phyloP scores from a whole-genome alignment of 352 stramenopile genomes.

The Pythium sp. region DNA sequence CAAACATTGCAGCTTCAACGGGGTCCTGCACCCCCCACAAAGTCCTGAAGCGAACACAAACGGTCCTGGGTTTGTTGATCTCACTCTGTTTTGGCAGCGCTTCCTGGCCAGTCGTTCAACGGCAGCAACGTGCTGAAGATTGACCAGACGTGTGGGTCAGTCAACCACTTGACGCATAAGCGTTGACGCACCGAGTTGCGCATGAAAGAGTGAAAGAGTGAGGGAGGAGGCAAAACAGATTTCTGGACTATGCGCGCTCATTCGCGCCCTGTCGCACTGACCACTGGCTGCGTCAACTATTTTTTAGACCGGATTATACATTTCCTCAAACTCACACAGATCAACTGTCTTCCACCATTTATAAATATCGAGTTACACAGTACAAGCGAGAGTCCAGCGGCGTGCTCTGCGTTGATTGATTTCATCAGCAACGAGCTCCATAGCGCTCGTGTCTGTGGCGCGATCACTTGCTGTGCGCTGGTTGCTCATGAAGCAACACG shows the following conservation, averaged over 20 bases:
- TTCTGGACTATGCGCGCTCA: not conserved
- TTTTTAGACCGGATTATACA: not conserved
- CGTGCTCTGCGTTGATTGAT: too few species aligned
- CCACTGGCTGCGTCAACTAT: not conserved
- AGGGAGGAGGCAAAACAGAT: slow-evolving; percentile 7
- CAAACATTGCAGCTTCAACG: not conserved
- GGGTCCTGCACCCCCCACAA: not conserved
- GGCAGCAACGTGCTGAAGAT: not conserved
- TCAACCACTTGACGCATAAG: not conserved
- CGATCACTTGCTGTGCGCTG: not conserved
- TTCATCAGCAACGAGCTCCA: too few species aligned
- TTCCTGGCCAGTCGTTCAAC: slow-evolving; percentile 1
- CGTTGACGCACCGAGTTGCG: not conserved
- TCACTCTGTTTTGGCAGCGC: not conserved
- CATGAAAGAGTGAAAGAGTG: not conserved
- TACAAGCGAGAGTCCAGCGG: not conserved
- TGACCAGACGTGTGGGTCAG: not conserved
- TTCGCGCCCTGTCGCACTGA: not conserved
- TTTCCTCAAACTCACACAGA: not conserved
- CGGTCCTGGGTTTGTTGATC: not conserved
- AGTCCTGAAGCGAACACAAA: not conserved
- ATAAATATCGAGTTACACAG: not conserved
- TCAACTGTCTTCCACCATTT: not conserved
- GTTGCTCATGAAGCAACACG: not conserved
- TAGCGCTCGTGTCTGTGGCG: too few species aligned